These are phyloP conservation scores for Shiraia sp. DNA, from an alignment of 2,329 filamentous ascomycete genomes.

Conservation along the genomic window DNA sequence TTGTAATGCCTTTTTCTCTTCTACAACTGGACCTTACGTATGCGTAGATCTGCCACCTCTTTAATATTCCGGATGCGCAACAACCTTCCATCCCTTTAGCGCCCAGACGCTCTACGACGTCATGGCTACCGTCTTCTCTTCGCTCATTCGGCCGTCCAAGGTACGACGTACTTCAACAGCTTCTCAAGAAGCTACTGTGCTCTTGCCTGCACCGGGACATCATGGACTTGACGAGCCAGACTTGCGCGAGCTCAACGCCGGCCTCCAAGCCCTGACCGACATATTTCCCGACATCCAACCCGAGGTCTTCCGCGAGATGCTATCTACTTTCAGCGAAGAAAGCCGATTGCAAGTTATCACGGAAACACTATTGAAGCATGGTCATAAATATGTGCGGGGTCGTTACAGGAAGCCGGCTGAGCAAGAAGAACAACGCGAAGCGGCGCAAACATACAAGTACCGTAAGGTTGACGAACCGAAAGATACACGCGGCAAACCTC, in stretches of 20 bases:
- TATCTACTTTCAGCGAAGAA: constrained; percentile 73
- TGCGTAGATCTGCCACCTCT: too few species aligned
- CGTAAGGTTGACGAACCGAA: constrained; percentile 32
- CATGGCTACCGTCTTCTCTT: constrained; percentile 44
- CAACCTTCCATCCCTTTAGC: constrained; percentile 2
- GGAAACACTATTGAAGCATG: constrained; percentile 74
- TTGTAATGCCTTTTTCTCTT: too few species aligned
- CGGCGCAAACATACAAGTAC: constrained; percentile 39
- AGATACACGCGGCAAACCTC: constrained; percentile 38
- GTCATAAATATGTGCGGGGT: constrained; percentile 70
- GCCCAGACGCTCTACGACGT: constrained; percentile 11
- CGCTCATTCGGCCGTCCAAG: constrained; percentile 35
- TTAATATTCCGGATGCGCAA: constrained; percentile 8
- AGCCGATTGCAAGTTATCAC: constrained; percentile 77
- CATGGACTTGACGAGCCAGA: constrained; percentile 58
- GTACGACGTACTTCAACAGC: constrained; percentile 18
- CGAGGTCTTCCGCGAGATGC: constrained; percentile 82
- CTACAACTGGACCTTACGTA: background rate
- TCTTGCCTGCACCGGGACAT: constrained; percentile 6
- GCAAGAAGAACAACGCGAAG: constrained; percentile 40
- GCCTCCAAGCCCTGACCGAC: constrained; percentile 68
- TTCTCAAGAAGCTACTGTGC: constrained; percentile 8
- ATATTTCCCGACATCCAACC: constrained; percentile 81
- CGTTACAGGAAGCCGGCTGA: constrained; percentile 53
- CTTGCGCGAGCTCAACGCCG: constrained; percentile 69